These are phyloP conservation scores for Tagetes erecta DNA, from an alignment of 129 eudicot species.

Conservation along the genomic window DNA sequence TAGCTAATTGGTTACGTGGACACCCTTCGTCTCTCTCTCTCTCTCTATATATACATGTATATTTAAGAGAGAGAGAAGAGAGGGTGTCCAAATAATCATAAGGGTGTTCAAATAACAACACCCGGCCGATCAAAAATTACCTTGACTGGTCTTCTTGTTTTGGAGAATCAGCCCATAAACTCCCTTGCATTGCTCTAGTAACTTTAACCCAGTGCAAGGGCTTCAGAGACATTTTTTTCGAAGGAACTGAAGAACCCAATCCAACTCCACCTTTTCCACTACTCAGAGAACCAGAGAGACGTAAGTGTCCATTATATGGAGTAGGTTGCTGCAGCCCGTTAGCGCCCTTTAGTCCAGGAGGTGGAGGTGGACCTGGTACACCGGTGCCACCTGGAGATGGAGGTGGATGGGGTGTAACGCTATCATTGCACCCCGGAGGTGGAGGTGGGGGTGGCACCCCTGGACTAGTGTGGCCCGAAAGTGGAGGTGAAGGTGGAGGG, in stretches of 20 bases:
- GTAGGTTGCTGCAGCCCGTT: slow-evolving; percentile 48
- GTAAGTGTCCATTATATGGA: slow-evolving; percentile 49
- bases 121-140: slow-evolving; percentile 26
- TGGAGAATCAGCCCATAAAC: slow-evolving; percentile 90
- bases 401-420: slow-evolving; percentile 47
- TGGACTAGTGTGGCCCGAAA: slow-evolving; percentile 22
- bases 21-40: no score
- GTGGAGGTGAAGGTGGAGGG: slow-evolving; percentile 18
- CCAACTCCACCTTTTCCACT: slow-evolving; percentile 56
- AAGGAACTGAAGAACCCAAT: slow-evolving; percentile 59
- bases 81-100: no score
- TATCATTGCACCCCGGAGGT: slow-evolving; percentile 40
- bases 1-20: no score
- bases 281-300: slow-evolving; percentile 46
- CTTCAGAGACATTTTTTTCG: slow-evolving; percentile 71
- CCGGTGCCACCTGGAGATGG: slow-evolving; percentile 53
- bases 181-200: slow-evolving; percentile 92
- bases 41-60: no score
- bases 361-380: slow-evolving; percentile 58
- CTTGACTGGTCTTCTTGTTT: slow-evolving; percentile 78
- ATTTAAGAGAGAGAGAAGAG: no score
- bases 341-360: slow-evolving; percentile 42
- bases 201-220: slow-evolving; percentile 97
- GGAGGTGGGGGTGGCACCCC: slow-evolving; percentile 48
- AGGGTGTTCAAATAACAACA: no score